Percentiles rank a stretch among this genome's conserved stretches.
Conservation (phyloP, 1,284 basidiomycete genomes). For the Puccinia brachypodii region DNA sequence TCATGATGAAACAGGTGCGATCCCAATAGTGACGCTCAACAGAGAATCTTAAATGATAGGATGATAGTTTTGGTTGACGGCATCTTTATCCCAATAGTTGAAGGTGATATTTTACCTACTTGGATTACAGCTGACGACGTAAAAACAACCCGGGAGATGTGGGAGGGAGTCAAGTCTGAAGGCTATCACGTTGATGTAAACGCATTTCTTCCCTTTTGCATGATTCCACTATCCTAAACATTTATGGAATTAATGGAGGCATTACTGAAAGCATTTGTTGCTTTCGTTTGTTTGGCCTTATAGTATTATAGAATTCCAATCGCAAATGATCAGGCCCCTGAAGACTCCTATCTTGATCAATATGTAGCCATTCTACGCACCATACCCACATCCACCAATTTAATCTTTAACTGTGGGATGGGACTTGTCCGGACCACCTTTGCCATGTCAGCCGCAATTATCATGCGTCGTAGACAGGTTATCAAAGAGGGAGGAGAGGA, state of each 20-base stretch:
- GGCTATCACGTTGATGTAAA: conserved; percentile 87
- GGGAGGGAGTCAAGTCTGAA: conserved; percentile 71
- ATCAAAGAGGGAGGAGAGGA: conserved; percentile 74
- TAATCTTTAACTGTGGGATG: conserved; percentile 97
- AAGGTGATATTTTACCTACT: conserved; percentile 81
- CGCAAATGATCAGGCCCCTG: conserved; percentile 66
- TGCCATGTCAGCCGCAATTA: conserved; percentile 90
- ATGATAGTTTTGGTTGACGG: neutral
- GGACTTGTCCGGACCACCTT: conserved; percentile 96
- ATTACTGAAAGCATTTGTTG: neutral
- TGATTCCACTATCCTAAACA: conserved; percentile 6
- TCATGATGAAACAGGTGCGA: conserved; percentile 72
- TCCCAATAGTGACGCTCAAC: conserved; percentile 30
- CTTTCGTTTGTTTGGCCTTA: neutral
- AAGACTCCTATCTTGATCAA: conserved; percentile 92
- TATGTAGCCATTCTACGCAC: conserved; percentile 80
- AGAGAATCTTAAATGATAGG: neutral
- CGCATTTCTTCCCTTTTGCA: neutral
- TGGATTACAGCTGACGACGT: conserved; percentile 97
- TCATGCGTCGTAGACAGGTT: conserved; percentile 82
- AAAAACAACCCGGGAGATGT: conserved; percentile 83
- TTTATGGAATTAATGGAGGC: conserved; percentile 10
- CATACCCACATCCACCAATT: conserved; percentile 73
- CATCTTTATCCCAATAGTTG: conserved; percentile 58
- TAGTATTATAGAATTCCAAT: conserved; percentile 76